Evolutionary conservation across 2,329 filamentous ascomycete genomes (phyloP).

Genomic region (Davidsoniella eucalypti): DNA sequence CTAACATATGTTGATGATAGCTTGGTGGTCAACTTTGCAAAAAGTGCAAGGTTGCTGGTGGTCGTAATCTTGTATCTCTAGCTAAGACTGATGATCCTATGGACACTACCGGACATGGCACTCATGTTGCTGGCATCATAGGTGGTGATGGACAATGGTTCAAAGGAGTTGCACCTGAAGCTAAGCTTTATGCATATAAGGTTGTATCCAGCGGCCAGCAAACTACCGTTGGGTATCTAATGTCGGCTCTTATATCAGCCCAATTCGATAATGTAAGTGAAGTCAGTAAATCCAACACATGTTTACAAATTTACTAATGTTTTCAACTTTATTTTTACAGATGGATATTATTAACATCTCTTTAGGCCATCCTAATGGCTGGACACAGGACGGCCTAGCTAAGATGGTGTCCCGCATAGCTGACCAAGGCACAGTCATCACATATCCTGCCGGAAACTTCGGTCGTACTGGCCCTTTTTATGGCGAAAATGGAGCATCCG

Average conservation of each 20-base stretch:
- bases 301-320: neutral
- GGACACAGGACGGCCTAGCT: conserved; percentile 26
- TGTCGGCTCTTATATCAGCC: conserved; percentile 21
- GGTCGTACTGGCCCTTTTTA: conserved; percentile 32
- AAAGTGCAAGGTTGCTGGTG: conserved; percentile 23
- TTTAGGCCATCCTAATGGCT: conserved; percentile 24
- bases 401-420: conserved; percentile 25
- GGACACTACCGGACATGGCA: conserved; percentile 19
- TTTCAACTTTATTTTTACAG: neutral
- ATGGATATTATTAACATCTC: conserved; percentile 27
- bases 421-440: conserved; percentile 29
- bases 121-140: conserved; percentile 20
- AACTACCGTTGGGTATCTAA: conserved; percentile 17
- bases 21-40: conserved; percentile 24
- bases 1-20: conserved; percentile 15
- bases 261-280: conserved; percentile 19
- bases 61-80: conserved; percentile 20
- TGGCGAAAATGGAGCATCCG: conserved; percentile 23
- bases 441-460: conserved; percentile 34
- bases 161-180: conserved; percentile 16
- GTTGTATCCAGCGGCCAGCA: neutral
- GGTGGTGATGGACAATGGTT: conserved; percentile 10
- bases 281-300: neutral
- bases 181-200: conserved; percentile 13
- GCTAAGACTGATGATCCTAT: neutral